These are phyloP conservation scores for Penicillium fimorum DNA, from an alignment of 495 filamentous ascomycete genomes.

Conservation along the genomic window DNA sequence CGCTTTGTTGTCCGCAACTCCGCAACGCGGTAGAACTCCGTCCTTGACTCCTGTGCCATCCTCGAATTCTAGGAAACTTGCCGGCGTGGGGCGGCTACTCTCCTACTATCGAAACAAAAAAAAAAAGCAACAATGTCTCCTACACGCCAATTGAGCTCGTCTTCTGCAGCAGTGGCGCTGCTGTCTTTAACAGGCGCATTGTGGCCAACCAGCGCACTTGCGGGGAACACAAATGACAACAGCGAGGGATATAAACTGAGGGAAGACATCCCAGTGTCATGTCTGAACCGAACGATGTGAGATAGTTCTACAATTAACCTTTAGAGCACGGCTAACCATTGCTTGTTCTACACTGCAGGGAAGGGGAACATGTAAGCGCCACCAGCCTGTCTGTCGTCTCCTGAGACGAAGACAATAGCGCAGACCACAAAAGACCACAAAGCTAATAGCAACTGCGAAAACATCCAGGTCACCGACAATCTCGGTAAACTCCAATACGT, in stretches of 20 bases:
- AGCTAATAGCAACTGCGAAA: slow-evolving; percentile 17
- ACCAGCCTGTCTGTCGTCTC: slow-evolving; percentile 7
- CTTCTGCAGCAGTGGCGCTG: slow-evolving; percentile 10
- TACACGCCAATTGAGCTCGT: slow-evolving; percentile 11
- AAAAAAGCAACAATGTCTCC: slow-evolving; percentile 14
- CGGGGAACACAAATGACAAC: slow-evolving; percentile 31
- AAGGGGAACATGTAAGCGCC: slow-evolving; percentile 59
- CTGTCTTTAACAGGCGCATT: slow-evolving; percentile 23
- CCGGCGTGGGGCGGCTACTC: slow-evolving; percentile 14
- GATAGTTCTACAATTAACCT: slow-evolving; percentile 18
- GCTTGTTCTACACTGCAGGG: slow-evolving; percentile 13
- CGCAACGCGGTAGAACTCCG: slow-evolving; percentile 16
- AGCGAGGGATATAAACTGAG: slow-evolving; percentile 50
- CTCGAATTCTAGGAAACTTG: slow-evolving; percentile 12
- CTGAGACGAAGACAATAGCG: neutral
- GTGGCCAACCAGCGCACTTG: slow-evolving; percentile 27
- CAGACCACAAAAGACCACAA: slow-evolving; percentile 1
- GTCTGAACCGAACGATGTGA: slow-evolving; percentile 67
- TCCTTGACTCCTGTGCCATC: slow-evolving; percentile 20
- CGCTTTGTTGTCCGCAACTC: slow-evolving; percentile 8
- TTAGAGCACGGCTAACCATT: slow-evolving; percentile 19
- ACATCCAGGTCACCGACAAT: slow-evolving; percentile 68
- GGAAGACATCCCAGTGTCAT: slow-evolving; percentile 60
- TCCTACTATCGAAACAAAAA: neutral
- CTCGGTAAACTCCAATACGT: slow-evolving; percentile 88